phyloP scores from a whole-genome alignment of 169 alveolate genomes.

The Plasmodium chabaudi region DNA sequence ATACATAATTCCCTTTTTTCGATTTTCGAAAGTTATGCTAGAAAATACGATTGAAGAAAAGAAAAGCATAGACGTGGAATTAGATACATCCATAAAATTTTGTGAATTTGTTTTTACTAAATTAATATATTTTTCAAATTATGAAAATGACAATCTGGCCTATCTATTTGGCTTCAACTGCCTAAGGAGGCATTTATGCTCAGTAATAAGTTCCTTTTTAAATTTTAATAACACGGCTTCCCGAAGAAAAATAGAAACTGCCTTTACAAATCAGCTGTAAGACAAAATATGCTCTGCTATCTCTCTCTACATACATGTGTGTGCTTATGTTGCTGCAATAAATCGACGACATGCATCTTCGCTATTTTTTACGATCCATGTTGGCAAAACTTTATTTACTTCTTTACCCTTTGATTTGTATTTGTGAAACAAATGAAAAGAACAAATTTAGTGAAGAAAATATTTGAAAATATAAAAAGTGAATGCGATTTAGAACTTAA shows the following conservation, averaged over 20 bases:
- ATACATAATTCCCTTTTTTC: neutral
- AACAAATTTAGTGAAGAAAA: slow-evolving; percentile 26
- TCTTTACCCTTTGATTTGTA: no score
- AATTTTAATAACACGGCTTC: slow-evolving; percentile 41
- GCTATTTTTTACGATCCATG: neutral
- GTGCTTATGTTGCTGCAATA: neutral
- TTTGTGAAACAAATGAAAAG: neutral
- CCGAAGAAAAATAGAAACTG: slow-evolving; percentile 47
- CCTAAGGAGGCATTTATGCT: slow-evolving; percentile 68
- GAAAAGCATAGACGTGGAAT: slow-evolving; percentile 54
- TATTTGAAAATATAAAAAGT: slow-evolving; percentile 62
- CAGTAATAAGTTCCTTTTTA: slow-evolving; percentile 66
- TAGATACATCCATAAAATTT: slow-evolving; percentile 58
- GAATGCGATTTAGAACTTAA: slow-evolving; percentile 72
- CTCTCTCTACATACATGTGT: neutral
- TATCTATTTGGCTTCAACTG: slow-evolving; percentile 58
- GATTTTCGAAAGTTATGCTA: slow-evolving; percentile 35
- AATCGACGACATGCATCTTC: neutral
- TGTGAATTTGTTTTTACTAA: slow-evolving; percentile 71
- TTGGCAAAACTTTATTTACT: no score
- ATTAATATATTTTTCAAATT: slow-evolving; percentile 55
- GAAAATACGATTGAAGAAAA: slow-evolving; percentile 73
- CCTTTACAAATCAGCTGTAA: slow-evolving; percentile 68
- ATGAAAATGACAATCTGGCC: slow-evolving; percentile 33
- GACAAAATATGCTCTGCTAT: neutral